phyloP scores from a whole-genome alignment of 2,329 filamentous ascomycete species.

The Trichoderma endophyticum region DNA sequence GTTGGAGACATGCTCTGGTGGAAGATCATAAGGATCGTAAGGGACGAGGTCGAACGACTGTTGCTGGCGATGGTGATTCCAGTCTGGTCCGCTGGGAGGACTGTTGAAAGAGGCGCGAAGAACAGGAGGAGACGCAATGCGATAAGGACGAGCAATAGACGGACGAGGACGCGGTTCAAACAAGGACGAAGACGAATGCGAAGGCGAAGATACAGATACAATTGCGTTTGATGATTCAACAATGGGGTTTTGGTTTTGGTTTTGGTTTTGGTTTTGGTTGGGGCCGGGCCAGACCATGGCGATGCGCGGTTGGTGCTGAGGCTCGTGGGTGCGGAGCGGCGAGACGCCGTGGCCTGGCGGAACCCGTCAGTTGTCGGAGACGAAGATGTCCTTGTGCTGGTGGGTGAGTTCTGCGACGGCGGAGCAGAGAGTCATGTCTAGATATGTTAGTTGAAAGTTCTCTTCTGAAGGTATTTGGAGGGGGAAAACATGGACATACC shows the following conservation, averaged over 20 bases:
- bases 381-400: constrained; percentile 73
- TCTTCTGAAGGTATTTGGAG: not conserved
- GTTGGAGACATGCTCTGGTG: not conserved
- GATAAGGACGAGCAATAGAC: constrained; percentile 1
- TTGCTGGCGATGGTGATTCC: constrained; percentile 7
- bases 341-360: constrained; percentile 29
- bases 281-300: constrained; percentile 39
- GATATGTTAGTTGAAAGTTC: not conserved
- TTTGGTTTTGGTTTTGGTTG: constrained; percentile 18
- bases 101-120: not conserved
- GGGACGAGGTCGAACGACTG: not conserved
- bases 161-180: constrained; percentile 2
- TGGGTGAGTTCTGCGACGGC: constrained; percentile 85
- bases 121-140: not conserved
- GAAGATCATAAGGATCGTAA: not conserved
- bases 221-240: not conserved
- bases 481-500: constrained; percentile 51
- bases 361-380: constrained; percentile 51
- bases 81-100: not conserved
- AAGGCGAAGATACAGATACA: not conserved
- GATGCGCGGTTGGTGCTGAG: constrained; percentile 31
- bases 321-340: constrained; percentile 19
- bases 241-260: constrained; percentile 11
- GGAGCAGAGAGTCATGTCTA: constrained; percentile 73
- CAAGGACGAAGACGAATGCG: not conserved